These are phyloP conservation scores for Neurospora sp. DNA, from an alignment of 495 filamentous ascomycete species.

Conservation along the genomic window DNA sequence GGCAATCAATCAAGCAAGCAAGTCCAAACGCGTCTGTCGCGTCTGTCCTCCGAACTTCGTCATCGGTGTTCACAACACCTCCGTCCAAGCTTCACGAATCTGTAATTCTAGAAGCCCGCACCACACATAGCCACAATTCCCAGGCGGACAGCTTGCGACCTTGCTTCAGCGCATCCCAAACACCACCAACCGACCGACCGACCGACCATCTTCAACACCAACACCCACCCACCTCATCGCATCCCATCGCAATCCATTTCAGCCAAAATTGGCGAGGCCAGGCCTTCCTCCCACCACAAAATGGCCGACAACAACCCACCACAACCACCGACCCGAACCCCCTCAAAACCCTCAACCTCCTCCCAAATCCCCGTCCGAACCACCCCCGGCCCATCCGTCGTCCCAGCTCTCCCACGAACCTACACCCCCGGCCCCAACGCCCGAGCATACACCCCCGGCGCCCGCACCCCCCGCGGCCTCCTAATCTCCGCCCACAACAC, in stretches of 20 bases:
- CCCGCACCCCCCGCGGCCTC: conserved; percentile 10
- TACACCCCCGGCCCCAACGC: conserved; percentile 9
- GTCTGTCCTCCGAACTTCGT: not conserved
- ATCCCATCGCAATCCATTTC: not conserved
- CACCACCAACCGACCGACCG: not conserved
- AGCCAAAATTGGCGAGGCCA: not conserved
- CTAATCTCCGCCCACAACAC: conserved; percentile 27
- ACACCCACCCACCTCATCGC: not conserved
- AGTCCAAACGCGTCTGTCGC: not conserved
- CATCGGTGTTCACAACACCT: not conserved
- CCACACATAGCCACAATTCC: not conserved
- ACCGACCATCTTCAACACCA: not conserved
- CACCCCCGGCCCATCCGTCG: not conserved
- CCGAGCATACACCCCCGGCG: conserved; percentile 12
- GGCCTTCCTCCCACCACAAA: not conserved
- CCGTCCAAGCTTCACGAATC: not conserved
- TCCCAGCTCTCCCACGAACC: conserved; percentile 23
- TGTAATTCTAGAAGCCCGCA: not conserved
- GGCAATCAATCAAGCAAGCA: not conserved
- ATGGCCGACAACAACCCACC: not conserved
- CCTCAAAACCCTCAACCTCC: not conserved
- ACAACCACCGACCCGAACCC: not conserved
- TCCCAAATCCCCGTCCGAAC: not conserved
- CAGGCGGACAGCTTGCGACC: not conserved
- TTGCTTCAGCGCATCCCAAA: not conserved